phyloP scores from a whole-genome alignment of 352 stramenopile genomes.

The Saprolegnia diclina region DNA sequence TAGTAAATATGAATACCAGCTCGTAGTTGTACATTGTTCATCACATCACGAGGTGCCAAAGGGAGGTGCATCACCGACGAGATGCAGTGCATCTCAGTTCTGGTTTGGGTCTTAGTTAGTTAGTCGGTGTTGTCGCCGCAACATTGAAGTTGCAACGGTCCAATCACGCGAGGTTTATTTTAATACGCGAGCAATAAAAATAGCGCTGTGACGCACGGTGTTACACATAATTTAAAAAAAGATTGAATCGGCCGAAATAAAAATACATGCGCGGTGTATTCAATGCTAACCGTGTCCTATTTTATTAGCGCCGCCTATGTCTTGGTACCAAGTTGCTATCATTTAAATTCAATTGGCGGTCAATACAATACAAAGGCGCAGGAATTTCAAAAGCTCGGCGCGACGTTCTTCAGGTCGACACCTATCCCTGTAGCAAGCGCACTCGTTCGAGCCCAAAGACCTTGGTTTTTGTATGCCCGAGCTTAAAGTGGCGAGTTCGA shows the following conservation, averaged over 20 bases:
- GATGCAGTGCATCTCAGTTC: too few relatives aligned
- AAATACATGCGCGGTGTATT: neutral
- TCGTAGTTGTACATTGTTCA: neutral
- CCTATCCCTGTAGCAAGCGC: conserved; percentile 9
- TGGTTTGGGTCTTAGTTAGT: too few relatives aligned
- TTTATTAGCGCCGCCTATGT: neutral
- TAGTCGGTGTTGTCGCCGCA: too few relatives aligned
- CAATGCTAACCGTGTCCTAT: neutral
- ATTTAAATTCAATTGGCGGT: neutral
- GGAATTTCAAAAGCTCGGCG: neutral
- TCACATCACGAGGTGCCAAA: neutral
- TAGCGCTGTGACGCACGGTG: conserved; percentile 12
- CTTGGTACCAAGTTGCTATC: neutral
- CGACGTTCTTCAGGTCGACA: neutral
- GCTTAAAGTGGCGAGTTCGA: conserved; percentile 1
- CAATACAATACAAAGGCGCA: conserved; percentile 1
- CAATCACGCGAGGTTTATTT: neutral
- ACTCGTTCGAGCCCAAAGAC: neutral
- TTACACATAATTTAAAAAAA: conserved; percentile 25
- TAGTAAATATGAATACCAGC: too few relatives aligned
- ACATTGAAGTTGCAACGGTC: conserved; percentile 1
- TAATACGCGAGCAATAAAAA: conserved; percentile 13
- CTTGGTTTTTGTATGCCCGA: conserved; percentile 25
- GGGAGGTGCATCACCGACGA: too few relatives aligned
- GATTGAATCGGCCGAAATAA: neutral